Percentiles rank a stretch among this genome's conserved stretches.
Evolutionary conservation across 83 land plant genomes (phyloP).

Genomic region (Thuja plicata): DNA sequence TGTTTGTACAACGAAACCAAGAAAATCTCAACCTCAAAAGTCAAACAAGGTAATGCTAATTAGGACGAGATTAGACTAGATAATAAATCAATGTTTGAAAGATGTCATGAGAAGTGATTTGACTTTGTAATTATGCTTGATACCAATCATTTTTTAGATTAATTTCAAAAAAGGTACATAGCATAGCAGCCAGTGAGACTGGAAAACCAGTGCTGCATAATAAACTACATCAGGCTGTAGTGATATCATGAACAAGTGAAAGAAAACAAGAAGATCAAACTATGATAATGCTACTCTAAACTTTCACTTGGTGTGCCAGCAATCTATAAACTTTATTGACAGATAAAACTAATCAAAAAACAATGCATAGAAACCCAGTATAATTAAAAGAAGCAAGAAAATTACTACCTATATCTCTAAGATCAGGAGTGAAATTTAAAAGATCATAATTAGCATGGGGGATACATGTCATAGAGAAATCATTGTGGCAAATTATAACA

Average conservation of each 20-base stretch:
- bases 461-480: background rate
- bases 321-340: background rate
- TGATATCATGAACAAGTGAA: background rate
- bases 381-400: background rate
- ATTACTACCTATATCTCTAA: background rate
- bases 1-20: background rate
- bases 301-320: background rate
- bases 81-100: too few relatives aligned
- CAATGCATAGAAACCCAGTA: too few relatives aligned
- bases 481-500: background rate
- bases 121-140: background rate
- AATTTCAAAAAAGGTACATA: background rate
- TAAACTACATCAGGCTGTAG: background rate
- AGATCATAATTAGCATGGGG: background rate
- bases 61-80: background rate
- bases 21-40: background rate
- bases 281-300: background rate
- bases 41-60: background rate
- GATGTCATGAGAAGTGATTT: background rate
- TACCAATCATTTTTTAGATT: too few relatives aligned
- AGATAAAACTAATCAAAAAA: background rate
- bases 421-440: background rate
- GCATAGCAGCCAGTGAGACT: background rate
- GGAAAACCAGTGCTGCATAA: background rate
- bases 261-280: background rate